phyloP scores from a whole-genome alignment of 2,329 filamentous ascomycete species.

The Juglanconis juglandina region DNA sequence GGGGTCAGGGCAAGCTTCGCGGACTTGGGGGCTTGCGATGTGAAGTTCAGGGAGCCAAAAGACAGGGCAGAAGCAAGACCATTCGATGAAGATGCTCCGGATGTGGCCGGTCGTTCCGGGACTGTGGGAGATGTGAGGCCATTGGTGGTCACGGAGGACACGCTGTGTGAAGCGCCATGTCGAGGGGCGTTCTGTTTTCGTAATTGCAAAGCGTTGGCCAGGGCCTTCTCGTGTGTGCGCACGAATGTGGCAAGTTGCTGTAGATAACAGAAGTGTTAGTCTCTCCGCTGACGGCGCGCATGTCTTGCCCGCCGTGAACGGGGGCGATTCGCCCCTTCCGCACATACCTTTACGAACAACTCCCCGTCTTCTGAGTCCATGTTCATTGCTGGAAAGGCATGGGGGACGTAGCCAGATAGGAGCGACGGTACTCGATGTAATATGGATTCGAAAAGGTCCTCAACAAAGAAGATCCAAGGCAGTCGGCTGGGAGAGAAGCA shows the following conservation, averaged over 20 bases:
- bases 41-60: conserved; percentile 78
- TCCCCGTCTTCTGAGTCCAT: conserved; percentile 91
- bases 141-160: conserved; percentile 50
- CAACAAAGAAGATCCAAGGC: neutral
- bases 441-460: conserved; percentile 21
- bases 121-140: conserved; percentile 50
- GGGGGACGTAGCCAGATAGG: conserved; percentile 21
- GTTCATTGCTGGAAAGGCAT: conserved; percentile 51
- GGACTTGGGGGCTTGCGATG: conserved; percentile 80
- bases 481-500: neutral
- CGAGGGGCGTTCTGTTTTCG: conserved; percentile 67
- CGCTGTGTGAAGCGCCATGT: conserved; percentile 66
- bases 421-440: conserved; percentile 15
- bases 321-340: neutral
- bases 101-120: conserved; percentile 61
- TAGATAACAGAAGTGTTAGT: conserved; percentile 27
- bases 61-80: conserved; percentile 83
- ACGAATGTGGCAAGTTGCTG: conserved; percentile 96
- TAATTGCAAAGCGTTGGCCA: conserved; percentile 91
- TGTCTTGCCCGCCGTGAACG: neutral
- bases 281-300: neutral
- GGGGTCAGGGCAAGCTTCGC: conserved; percentile 90
- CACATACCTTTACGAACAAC: conserved; percentile 77
- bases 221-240: conserved; percentile 92
- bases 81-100: conserved; percentile 62